phyloP scores from a whole-genome alignment of 805 yeast species.

The Sugiyamaella lignohabitans region DNA sequence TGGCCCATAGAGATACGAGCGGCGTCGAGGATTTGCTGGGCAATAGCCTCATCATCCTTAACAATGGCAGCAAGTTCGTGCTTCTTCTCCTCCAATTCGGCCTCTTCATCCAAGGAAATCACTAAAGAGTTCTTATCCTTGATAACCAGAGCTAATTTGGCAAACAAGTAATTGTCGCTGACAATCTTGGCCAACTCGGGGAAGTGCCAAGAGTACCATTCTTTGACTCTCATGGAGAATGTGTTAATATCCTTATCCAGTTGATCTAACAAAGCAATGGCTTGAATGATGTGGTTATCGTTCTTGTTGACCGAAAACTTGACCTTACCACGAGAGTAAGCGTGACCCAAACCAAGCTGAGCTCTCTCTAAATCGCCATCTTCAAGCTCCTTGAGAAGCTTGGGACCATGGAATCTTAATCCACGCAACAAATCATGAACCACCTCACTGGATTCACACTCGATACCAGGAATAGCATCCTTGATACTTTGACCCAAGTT shows the following conservation, averaged over 20 bases:
- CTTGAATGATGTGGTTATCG: constrained; percentile 98
- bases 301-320: constrained; percentile 98
- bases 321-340: constrained; percentile 97
- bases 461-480: constrained; percentile 81
- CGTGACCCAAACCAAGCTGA: constrained; percentile 97
- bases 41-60: constrained; percentile 86
- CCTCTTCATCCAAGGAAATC: constrained; percentile 35
- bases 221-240: constrained; percentile 94
- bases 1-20: constrained; percentile 99
- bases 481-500: constrained; percentile 95
- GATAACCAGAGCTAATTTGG: constrained; percentile 73
- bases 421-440: constrained; percentile 96
- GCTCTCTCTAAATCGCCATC: constrained; percentile 96
- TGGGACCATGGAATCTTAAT: constrained; percentile 81
- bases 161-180: constrained; percentile 80
- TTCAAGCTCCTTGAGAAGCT: constrained; percentile 84
- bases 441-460: constrained; percentile 83
- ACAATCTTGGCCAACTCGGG: constrained; percentile 92
- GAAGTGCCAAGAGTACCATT: constrained; percentile 99
- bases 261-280: constrained; percentile 94
- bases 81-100: constrained; percentile 36
- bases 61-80: constrained; percentile 89
- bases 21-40: constrained; percentile 86
- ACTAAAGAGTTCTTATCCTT: constrained; percentile 78
- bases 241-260: constrained; percentile 97